Percentiles rank a stretch among this genome's conserved stretches.
Conservation (phyloP, 257 asterid species). For the Henckelia pumila region DNA sequence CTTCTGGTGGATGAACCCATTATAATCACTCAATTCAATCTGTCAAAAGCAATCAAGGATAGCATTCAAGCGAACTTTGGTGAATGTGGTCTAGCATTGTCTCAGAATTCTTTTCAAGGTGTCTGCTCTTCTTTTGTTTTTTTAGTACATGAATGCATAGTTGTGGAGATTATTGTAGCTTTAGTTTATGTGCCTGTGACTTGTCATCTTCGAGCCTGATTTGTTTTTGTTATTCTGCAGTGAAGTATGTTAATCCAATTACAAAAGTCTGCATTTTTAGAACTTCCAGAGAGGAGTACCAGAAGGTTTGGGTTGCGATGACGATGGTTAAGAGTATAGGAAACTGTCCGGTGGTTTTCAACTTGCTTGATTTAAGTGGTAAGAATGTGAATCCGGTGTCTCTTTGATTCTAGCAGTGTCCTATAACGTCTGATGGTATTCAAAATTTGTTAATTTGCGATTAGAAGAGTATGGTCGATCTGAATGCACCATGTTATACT, state of each 20-base stretch:
- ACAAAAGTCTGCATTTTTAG: slow-evolving; percentile 76
- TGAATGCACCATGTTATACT: too few relatives aligned
- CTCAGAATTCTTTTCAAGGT: slow-evolving; percentile 74
- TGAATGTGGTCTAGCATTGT: slow-evolving; percentile 86
- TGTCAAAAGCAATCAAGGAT: slow-evolving; percentile 59
- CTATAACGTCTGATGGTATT: too few relatives aligned
- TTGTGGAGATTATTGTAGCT: neutral
- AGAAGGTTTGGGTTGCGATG: slow-evolving; percentile 72
- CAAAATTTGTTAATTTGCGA: too few relatives aligned
- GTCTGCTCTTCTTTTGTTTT: neutral
- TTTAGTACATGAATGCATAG: neutral
- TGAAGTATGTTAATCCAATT: slow-evolving; percentile 84
- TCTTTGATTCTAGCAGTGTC: too few relatives aligned
- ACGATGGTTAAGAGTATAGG: slow-evolving; percentile 77
- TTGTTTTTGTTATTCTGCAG: slow-evolving; percentile 33
- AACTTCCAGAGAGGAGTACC: slow-evolving; percentile 69
- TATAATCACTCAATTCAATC: slow-evolving; percentile 61
- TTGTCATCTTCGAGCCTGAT: neutral
- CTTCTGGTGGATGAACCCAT: slow-evolving; percentile 57
- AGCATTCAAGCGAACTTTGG: slow-evolving; percentile 80
- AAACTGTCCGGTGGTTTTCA: slow-evolving; percentile 72
- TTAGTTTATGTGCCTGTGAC: slow-evolving; percentile 1
- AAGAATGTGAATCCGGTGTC: too few relatives aligned
- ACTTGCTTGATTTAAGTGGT: slow-evolving; percentile 86
- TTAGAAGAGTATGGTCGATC: too few relatives aligned